phyloP scores from a whole-genome alignment of 257 asterid species.

The Solanum rostratum region DNA sequence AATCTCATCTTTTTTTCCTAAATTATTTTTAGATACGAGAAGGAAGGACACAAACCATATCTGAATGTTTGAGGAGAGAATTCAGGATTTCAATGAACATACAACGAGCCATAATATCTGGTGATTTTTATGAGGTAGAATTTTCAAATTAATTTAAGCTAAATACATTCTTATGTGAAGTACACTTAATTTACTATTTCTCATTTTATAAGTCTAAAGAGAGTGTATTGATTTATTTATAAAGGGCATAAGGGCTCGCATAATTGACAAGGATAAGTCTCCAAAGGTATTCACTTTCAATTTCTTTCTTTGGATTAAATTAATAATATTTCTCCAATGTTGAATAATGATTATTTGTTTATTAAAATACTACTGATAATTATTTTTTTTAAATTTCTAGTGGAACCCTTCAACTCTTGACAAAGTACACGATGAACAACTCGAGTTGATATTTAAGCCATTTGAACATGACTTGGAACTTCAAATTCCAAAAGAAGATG shows the following conservation, averaged over 20 bases:
- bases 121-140: slow-evolving; percentile 78
- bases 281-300: neutral
- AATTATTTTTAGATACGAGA: slow-evolving; percentile 41
- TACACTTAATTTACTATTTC: neutral
- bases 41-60: slow-evolving; percentile 60
- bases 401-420: slow-evolving; percentile 14
- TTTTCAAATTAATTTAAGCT: no score
- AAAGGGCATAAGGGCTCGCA: neutral
- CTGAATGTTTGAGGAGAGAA: slow-evolving; percentile 68
- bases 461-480: neutral
- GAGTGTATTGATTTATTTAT: neutral
- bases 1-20: neutral
- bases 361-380: neutral
- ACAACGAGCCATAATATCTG: slow-evolving; percentile 42
- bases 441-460: neutral
- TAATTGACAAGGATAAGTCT: neutral
- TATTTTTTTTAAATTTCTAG: neutral
- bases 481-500: neutral
- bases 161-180: neutral
- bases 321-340: no score
- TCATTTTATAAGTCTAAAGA: neutral
- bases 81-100: slow-evolving; percentile 67
- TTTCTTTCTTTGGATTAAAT: neutral
- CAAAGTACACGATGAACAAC: slow-evolving; percentile 13
- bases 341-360: neutral